Conservation (phyloP, 2,329 filamentous ascomycete genomes). For the Aspergillus latus region DNA sequence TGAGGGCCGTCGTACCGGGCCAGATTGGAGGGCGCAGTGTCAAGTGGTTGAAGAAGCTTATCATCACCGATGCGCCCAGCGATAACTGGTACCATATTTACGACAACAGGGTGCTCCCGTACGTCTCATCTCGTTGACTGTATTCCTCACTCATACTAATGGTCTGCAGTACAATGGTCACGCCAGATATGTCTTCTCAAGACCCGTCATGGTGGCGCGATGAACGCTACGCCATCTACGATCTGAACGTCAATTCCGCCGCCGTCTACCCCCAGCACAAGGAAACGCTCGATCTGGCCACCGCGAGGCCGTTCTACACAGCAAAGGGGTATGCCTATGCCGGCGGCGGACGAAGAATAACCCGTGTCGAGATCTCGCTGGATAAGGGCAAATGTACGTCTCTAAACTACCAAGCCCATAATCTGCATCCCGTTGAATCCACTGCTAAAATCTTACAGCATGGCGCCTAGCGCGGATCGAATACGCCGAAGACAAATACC, state of each 20-base stretch:
- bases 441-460: slow-evolving; percentile 32
- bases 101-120: slow-evolving; percentile 83
- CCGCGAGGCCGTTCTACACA: slow-evolving; percentile 57
- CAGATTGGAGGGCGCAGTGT: slow-evolving; percentile 91
- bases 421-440: slow-evolving; percentile 4
- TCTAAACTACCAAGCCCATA: no score
- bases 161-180: slow-evolving; percentile 65
- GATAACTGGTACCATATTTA: slow-evolving; percentile 96
- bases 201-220: slow-evolving; percentile 79
- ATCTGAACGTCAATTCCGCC: slow-evolving; percentile 83
- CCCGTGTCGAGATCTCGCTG: slow-evolving; percentile 76
- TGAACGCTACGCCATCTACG: slow-evolving; percentile 89
- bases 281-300: slow-evolving; percentile 59
- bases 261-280: slow-evolving; percentile 77
- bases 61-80: slow-evolving; percentile 74
- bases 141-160: slow-evolving; percentile 10
- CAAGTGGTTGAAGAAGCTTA: slow-evolving; percentile 84
- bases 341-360: slow-evolving; percentile 80
- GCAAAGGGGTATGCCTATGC: slow-evolving; percentile 83
- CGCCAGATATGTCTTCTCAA: slow-evolving; percentile 74
- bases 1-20: slow-evolving; percentile 80
- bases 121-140: slow-evolving; percentile 23
- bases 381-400: slow-evolving; percentile 68
- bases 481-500: slow-evolving; percentile 84
- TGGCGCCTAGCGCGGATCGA: slow-evolving; percentile 76